A percentile compares a stretch with the other conserved stretches of the same genome.
These are phyloP conservation scores for Glebionis coronaria DNA, from an alignment of 129 eudicot species.

Conservation along the genomic window DNA sequence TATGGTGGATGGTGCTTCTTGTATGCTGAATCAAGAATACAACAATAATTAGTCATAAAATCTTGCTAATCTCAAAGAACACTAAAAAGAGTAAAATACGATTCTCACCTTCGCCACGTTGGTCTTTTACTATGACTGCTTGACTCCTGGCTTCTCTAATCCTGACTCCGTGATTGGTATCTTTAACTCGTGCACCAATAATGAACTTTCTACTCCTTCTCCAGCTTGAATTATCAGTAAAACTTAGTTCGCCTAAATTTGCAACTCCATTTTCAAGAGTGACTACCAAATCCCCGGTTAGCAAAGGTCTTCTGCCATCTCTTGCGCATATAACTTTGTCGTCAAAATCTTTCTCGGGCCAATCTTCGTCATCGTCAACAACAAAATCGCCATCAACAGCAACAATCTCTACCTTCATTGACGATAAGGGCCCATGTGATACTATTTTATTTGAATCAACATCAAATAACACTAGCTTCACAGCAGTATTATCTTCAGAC, in stretches of 20 bases:
- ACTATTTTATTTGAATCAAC: constrained; percentile 35
- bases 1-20: constrained; percentile 71
- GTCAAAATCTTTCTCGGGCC: constrained; percentile 58
- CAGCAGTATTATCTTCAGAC: constrained; percentile 30
- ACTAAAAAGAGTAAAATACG: too few relatives aligned
- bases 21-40: constrained; percentile 47
- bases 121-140: constrained; percentile 69
- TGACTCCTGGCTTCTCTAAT: constrained; percentile 73
- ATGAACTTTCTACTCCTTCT: constrained; percentile 68
- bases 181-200: constrained; percentile 57
- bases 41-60: not conserved
- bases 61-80: not conserved
- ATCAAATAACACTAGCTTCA: constrained; percentile 53
- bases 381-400: constrained; percentile 73
- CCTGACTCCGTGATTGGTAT: constrained; percentile 27
- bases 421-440: constrained; percentile 54
- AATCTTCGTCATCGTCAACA: constrained; percentile 55
- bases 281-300: constrained; percentile 59
- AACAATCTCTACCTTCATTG: constrained; percentile 54
- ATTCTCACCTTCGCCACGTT: constrained; percentile 72
- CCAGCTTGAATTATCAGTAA: constrained; percentile 97
- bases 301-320: constrained; percentile 80
- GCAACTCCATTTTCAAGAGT: constrained; percentile 62
- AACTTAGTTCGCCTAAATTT: constrained; percentile 50
- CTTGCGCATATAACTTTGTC: constrained; percentile 44